Evolutionary conservation across 208 protist genomes (phyloP).

Genomic region (Trypanosoma grayi): DNA sequence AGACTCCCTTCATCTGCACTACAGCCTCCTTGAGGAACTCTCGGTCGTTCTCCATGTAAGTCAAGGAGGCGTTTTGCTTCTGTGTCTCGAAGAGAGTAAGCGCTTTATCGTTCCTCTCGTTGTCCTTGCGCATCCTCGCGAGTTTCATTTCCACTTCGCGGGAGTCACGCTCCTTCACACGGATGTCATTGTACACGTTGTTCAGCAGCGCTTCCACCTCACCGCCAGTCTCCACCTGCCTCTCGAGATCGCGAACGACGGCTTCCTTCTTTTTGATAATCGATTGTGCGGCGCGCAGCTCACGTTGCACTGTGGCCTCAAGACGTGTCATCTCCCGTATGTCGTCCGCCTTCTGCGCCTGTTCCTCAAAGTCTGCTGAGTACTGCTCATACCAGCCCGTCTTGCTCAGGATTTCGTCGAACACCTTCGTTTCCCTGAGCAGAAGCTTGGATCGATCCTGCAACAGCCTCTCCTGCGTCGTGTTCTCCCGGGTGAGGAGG

Average conservation of each 20-base stretch:
- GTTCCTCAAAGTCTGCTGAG: conserved; percentile 31
- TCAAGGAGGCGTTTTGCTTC: conserved; percentile 35
- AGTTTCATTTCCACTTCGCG: conserved; percentile 58
- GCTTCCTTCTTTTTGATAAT: conserved; percentile 78
- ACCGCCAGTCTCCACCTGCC: conserved; percentile 33
- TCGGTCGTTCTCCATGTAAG: conserved; percentile 73
- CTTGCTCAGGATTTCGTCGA: conserved; percentile 39
- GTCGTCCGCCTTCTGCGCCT: conserved; percentile 32
- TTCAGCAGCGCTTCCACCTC: conserved; percentile 54
- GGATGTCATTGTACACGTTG: conserved; percentile 69
- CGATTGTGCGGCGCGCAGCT: conserved; percentile 52
- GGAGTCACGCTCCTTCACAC: conserved; percentile 65
- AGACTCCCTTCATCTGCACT: conserved; percentile 54
- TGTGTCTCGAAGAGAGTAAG: conserved; percentile 43
- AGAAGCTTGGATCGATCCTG: conserved; percentile 56
- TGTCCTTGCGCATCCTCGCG: conserved; percentile 46
- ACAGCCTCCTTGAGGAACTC: conserved; percentile 73
- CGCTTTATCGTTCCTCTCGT: conserved; percentile 39
- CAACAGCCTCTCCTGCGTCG: conserved; percentile 60
- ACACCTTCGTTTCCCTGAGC: conserved; percentile 31
- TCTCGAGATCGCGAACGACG: conserved; percentile 42
- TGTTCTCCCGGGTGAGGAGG: conserved; percentile 69
- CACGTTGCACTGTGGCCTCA: conserved; percentile 45
- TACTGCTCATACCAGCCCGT: conserved; percentile 75
- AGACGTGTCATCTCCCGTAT: conserved; percentile 67